phyloP scores from a whole-genome alignment of 1,284 basidiomycete genomes.

The Psilocybe mexicana region DNA sequence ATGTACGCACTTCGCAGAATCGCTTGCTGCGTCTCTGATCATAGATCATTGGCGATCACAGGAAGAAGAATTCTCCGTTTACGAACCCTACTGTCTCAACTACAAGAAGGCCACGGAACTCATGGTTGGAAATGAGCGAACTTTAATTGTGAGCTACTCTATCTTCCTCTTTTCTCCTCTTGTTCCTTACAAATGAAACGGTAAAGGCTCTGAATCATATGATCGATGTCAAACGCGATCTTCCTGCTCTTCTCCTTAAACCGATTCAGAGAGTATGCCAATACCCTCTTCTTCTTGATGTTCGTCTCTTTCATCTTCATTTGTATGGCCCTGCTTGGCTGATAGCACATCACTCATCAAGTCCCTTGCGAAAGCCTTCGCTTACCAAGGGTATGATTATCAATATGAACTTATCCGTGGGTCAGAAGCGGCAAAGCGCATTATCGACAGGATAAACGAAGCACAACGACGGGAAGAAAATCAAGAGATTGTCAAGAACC shows the following conservation, averaged over 20 bases:
- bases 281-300: slow-evolving; percentile 88
- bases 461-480: slow-evolving; percentile 89
- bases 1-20: slow-evolving; percentile 53
- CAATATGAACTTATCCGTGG: slow-evolving; percentile 85
- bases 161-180: slow-evolving; percentile 44
- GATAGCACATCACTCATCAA: slow-evolving; percentile 29
- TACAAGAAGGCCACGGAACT: slow-evolving; percentile 87
- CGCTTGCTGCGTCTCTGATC: slow-evolving; percentile 34
- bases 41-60: slow-evolving; percentile 46
- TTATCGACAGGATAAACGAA: slow-evolving; percentile 96
- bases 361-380: slow-evolving; percentile 83
- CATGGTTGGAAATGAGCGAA: slow-evolving; percentile 83
- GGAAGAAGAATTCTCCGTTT: slow-evolving; percentile 93
- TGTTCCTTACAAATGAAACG: slow-evolving; percentile 37
- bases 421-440: slow-evolving; percentile 84
- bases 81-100: slow-evolving; percentile 98
- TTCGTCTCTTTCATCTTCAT: slow-evolving; percentile 38
- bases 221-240: slow-evolving; percentile 83
- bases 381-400: slow-evolving; percentile 64
- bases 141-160: slow-evolving; percentile 67
- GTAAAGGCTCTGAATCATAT: slow-evolving; percentile 70
- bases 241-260: slow-evolving; percentile 90
- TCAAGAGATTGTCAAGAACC: slow-evolving; percentile 82
- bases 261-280: slow-evolving; percentile 91
- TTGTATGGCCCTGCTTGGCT: slow-evolving; percentile 13